Conservation (phyloP, 108 stramenopile species). For the Cafeteria roenbergensis region DNA sequence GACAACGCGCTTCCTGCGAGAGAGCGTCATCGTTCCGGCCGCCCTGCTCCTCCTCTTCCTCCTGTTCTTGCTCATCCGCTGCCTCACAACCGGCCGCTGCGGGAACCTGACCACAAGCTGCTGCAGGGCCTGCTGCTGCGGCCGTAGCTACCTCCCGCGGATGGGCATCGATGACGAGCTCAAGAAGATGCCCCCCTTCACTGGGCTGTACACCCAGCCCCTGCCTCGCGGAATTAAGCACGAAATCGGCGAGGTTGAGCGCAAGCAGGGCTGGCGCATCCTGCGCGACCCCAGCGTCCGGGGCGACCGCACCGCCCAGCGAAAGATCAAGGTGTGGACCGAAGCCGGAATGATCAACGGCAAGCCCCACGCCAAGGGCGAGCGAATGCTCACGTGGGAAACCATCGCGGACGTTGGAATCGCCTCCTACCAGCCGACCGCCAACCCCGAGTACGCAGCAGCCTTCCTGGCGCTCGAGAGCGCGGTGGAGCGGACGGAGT, state of each 20-base stretch:
- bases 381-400: slow-evolving; percentile 2
- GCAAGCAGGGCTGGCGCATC: slow-evolving; percentile 1
- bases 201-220: neutral
- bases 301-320: neutral
- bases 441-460: neutral
- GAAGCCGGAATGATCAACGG: neutral
- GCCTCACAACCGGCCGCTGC: no score
- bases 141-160: no score
- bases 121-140: no score
- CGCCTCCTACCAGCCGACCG: slow-evolving; percentile 1
- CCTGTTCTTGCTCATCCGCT: no score
- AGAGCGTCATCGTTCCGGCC: no score
- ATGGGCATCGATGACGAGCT: no score
- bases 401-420: neutral
- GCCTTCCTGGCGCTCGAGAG: neutral
- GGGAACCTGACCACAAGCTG: no score
- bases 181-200: slow-evolving; percentile 5
- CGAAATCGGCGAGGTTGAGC: neutral
- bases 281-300: neutral
- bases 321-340: neutral
- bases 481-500: no score
- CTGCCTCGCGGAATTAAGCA: neutral
- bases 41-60: no score
- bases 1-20: no score
- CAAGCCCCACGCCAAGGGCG: neutral